These are phyloP conservation scores for Penicillium frequentans DNA, from an alignment of 2,329 filamentous ascomycete species.

Conservation along the genomic window DNA sequence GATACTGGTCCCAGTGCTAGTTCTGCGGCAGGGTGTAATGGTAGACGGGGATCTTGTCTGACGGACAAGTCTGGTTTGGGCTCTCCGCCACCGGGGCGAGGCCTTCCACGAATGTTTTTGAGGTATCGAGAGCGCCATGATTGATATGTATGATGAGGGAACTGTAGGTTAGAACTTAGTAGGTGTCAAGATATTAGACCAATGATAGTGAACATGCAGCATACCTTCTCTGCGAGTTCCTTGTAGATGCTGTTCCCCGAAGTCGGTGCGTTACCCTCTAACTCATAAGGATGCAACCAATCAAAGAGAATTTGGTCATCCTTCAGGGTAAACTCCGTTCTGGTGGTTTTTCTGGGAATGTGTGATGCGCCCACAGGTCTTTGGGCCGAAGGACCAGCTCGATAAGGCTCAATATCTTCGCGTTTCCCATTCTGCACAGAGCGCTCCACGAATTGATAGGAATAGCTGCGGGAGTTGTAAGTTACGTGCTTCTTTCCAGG, in stretches of 20 bases:
- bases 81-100: slow-evolving; percentile 31
- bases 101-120: slow-evolving; percentile 38
- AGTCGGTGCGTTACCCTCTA: slow-evolving; percentile 29
- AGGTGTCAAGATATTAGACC: not conserved
- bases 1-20: not conserved
- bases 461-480: slow-evolving; percentile 41
- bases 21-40: not conserved
- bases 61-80: not conserved
- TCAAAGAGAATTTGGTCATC: slow-evolving; percentile 49
- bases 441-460: slow-evolving; percentile 58
- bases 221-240: slow-evolving; percentile 41
- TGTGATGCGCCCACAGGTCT: slow-evolving; percentile 47
- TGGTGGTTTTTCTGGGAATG: slow-evolving; percentile 35
- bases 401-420: slow-evolving; percentile 50
- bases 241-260: slow-evolving; percentile 49
- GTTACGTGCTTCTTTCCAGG: not conserved
- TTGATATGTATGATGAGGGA: slow-evolving; percentile 49
- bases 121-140: slow-evolving; percentile 52
- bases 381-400: slow-evolving; percentile 45
- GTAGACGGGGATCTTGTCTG: not conserved
- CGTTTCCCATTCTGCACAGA: slow-evolving; percentile 53
- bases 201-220: not conserved
- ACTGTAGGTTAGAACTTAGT: slow-evolving; percentile 25
- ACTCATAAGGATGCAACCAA: slow-evolving; percentile 41
- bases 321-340: slow-evolving; percentile 37